These are phyloP conservation scores for Diaporthe destruens DNA, from an alignment of 2,329 filamentous ascomycete species.

Conservation along the genomic window DNA sequence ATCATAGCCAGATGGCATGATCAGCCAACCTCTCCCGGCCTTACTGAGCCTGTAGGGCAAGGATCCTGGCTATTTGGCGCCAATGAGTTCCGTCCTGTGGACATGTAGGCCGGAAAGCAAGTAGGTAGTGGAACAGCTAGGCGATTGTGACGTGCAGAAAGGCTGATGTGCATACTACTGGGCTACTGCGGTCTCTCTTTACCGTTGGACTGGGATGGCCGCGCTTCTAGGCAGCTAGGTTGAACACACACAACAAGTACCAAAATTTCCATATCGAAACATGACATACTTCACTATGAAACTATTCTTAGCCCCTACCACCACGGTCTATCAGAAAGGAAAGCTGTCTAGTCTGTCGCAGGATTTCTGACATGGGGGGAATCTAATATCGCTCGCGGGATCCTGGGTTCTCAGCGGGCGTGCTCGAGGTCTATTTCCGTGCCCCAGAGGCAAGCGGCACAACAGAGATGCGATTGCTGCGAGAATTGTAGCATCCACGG, in stretches of 20 bases:
- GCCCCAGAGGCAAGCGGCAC: not conserved
- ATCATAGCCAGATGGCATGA: not conserved
- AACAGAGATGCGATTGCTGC: not conserved
- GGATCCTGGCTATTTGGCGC: not conserved
- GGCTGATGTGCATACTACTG: slow-evolving; percentile 18
- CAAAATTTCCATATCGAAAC: not conserved
- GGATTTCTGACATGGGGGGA: slow-evolving; percentile 15
- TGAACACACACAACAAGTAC: not conserved
- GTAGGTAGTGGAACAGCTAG: slow-evolving; percentile 6
- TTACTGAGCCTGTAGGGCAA: not conserved
- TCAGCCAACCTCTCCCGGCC: not conserved
- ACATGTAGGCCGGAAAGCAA: not conserved
- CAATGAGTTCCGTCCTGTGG: not conserved
- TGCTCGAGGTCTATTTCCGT: not conserved
- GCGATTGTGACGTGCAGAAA: slow-evolving; percentile 30
- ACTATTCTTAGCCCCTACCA: not conserved
- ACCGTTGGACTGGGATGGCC: not conserved
- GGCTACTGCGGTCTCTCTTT: slow-evolving; percentile 31
- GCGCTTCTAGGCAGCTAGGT: not conserved
- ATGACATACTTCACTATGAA: not conserved
- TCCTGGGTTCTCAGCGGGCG: not conserved
- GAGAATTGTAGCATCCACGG: slow-evolving; percentile 7
- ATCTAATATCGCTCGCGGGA: not conserved
- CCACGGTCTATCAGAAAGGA: not conserved
- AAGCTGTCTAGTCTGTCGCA: not conserved